Conservation (phyloP, 345 rosid species). For the Psidium friedrichsthalianum region DNA sequence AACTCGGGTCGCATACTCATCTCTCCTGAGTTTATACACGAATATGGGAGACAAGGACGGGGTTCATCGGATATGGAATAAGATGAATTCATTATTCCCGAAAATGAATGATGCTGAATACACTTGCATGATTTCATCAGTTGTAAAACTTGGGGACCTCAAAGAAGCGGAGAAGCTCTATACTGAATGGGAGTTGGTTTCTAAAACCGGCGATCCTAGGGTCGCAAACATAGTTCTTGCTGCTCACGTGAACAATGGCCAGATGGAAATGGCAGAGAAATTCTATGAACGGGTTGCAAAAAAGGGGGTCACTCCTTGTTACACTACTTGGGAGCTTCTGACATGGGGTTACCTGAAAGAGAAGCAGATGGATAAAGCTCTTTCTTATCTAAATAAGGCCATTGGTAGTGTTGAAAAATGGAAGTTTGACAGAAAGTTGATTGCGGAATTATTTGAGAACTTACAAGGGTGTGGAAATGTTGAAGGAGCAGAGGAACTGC, state of each 20-base stretch:
- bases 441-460: slow-evolving; percentile 28
- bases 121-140: slow-evolving; percentile 62
- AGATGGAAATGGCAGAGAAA: slow-evolving; percentile 39
- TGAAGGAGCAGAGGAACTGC: slow-evolving; percentile 56
- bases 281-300: slow-evolving; percentile 33
- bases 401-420: slow-evolving; percentile 54
- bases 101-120: slow-evolving; percentile 72
- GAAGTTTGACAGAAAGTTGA: slow-evolving; percentile 46
- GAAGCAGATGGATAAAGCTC: slow-evolving; percentile 37
- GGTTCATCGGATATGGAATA: slow-evolving; percentile 57
- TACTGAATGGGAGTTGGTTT: slow-evolving; percentile 68
- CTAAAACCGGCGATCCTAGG: slow-evolving; percentile 47
- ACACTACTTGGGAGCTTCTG: slow-evolving; percentile 84
- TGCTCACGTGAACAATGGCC: slow-evolving; percentile 45
- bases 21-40: slow-evolving; percentile 64
- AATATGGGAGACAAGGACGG: slow-evolving; percentile 53
- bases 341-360: slow-evolving; percentile 52
- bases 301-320: slow-evolving; percentile 48
- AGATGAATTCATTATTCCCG: slow-evolving; percentile 43
- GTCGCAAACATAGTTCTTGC: slow-evolving; percentile 65
- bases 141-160: slow-evolving; percentile 56
- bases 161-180: slow-evolving; percentile 57
- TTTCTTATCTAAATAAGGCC: slow-evolving; percentile 58
- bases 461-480: slow-evolving; percentile 52
- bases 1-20: slow-evolving; percentile 47